These are phyloP conservation scores for Coemansia sp. DNA, from an alignment of 192 early-diverging fungal genomes.

Conservation along the genomic window DNA sequence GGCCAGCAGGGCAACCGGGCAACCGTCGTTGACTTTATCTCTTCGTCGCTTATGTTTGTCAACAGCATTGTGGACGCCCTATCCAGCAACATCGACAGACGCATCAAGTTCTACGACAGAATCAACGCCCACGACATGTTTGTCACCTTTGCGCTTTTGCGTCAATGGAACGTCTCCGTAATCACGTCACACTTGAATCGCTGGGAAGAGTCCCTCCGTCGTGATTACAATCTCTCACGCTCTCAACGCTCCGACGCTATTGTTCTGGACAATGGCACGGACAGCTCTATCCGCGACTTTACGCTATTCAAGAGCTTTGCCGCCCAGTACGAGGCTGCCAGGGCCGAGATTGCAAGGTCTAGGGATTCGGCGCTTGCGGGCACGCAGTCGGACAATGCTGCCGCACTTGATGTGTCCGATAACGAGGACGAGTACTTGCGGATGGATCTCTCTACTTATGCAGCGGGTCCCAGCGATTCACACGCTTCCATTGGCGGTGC, in stretches of 20 bases:
- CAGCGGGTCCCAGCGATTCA: background rate
- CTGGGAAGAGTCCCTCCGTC: conserved; percentile 40
- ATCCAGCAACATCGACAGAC: conserved; percentile 25
- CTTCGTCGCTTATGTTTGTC: conserved; percentile 31
- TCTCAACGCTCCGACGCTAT: conserved; percentile 20
- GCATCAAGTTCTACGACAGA: conserved; percentile 38
- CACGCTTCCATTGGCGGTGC: background rate
- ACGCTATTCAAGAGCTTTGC: conserved; percentile 30
- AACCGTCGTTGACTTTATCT: conserved; percentile 25
- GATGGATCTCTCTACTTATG: conserved; percentile 35
- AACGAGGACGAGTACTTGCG: conserved; percentile 33
- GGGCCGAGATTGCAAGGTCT: background rate
- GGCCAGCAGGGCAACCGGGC: conserved; percentile 7
- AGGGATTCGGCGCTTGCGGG: background rate
- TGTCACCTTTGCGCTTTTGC: conserved; percentile 19
- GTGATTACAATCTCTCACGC: conserved; percentile 50
- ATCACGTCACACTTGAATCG: conserved; percentile 35
- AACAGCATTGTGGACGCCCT: conserved; percentile 22
- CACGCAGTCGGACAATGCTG: background rate
- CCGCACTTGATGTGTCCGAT: conserved; percentile 10
- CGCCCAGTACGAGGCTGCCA: conserved; percentile 35
- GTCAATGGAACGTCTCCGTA: conserved; percentile 24
- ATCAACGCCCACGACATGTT: conserved; percentile 41
- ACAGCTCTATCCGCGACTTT: conserved; percentile 32
- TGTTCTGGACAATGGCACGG: conserved; percentile 31